Evolutionary conservation across 805 yeast species (phyloP), one percentile per base, ranked within the genome.

Genomic region (Saccharomycopsis capsularis): DNA sequence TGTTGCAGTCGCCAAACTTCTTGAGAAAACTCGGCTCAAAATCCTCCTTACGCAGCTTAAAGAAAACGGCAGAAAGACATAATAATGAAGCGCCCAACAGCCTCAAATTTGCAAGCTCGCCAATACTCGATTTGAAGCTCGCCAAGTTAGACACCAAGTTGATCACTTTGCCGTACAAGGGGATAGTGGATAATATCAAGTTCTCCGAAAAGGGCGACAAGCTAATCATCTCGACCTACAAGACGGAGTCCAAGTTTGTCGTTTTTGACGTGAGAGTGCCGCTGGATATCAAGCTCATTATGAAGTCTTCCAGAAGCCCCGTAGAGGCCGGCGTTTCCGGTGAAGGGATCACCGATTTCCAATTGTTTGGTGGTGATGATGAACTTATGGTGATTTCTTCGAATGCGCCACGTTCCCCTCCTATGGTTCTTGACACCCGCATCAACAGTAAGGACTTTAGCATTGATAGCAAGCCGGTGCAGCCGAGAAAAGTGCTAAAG

Each of bases 341-440:
- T 47, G 96, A 90, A 60, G 97, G 97, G 2, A 85, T 90, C 37
- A 90, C 98, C 0, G 85, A 81, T 54, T 66, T 85, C 4, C 76
- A 76, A 50, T 82, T 89, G 60, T 82, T 84, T 63, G 86, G 87
- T 0, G 79, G 78, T 37, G 77, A 79, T 55, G 63, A 76, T 48
- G 61, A 68, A 22, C 64, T 73, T 39, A 75, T 81, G 78, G 71
- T 73, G 39, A 69, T 77, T 7, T 71, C 82, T 0, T 74, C 85
- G 1, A 77, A 75, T 5, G 80, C 87, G 3, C 75, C 76, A 46
- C 74, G 76, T 53, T 73, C 85, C 2, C 77, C 82, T 2, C 89
- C 90, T 0, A 79, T 83, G 42, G 70, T 83, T 5, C 69, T 83
- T 19, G 85, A 82, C 57, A 75, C 89, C 3, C 72, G 74, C 38